These are phyloP conservation scores for Monosporozyma aerobia DNA, from an alignment of 805 yeast genomes.

Conservation along the genomic window DNA sequence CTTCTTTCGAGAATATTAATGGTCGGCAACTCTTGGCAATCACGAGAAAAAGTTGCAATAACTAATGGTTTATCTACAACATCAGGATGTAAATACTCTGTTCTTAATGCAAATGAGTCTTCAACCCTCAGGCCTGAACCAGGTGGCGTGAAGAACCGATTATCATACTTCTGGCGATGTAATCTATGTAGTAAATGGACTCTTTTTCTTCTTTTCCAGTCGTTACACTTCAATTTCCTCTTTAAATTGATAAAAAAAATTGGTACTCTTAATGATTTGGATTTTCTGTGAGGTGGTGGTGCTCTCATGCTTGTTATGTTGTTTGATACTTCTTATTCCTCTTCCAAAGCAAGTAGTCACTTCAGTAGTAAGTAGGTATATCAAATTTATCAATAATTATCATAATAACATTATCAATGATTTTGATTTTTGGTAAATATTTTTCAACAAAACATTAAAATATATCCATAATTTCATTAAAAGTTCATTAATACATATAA, in stretches of 20 bases:
- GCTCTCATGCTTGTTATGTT: slow-evolving; percentile 22
- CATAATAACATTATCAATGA: neutral
- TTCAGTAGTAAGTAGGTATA: neutral
- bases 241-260: slow-evolving; percentile 10
- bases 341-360: neutral
- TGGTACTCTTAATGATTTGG: slow-evolving; percentile 15
- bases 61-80: slow-evolving; percentile 21
- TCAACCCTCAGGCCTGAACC: slow-evolving; percentile 15
- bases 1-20: slow-evolving; percentile 19
- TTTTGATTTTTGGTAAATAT: no score
- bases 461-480: neutral
- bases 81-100: slow-evolving; percentile 10
- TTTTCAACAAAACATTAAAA: neutral
- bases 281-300: slow-evolving; percentile 26
- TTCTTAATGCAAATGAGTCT: slow-evolving; percentile 21
- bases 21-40: slow-evolving; percentile 22
- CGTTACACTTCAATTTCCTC: slow-evolving; percentile 12
- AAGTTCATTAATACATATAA: neutral
- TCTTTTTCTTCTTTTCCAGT: slow-evolving; percentile 18
- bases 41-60: slow-evolving; percentile 23
- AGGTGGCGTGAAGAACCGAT: slow-evolving; percentile 7
- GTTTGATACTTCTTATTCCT: neutral
- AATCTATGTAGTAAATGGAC: slow-evolving; percentile 14
- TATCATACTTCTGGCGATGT: neutral
- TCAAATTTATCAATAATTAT: neutral